Base-by-base conservation (phyloP, 768 basidiomycete genomes). In the Scleroderma bovista region DNA sequence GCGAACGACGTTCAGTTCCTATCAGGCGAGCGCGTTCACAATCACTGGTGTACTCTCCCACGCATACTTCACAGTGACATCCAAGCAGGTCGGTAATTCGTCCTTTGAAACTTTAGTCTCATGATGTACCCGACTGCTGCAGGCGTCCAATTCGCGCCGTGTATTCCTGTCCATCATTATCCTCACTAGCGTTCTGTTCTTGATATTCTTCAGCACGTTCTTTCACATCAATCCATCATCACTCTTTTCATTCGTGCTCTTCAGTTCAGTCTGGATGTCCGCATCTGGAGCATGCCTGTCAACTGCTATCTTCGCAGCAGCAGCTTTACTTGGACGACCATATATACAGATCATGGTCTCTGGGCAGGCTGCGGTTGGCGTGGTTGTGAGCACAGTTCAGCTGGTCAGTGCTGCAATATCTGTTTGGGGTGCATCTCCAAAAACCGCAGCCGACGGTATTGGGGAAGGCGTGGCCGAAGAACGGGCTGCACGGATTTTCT, bases 321-420 rank as follows among this genome's bases (percentile, higher is more conserved):
- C 90, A 2, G 83, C 89, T 0, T 69, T 91, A 4, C 88, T 92
- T 56, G 93, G 92, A 1, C 76, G 81, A 2, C 64, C 74, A 7
- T 82, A 82, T 13, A 76, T 93, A 45, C 86, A 93, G 63, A 73
- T 80, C 22, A 72, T 88, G 62, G 79, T 93, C 75, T 81, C 89
- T 2, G 92, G 90, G 11, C 89, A 93, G 67, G 92, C 87, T 1
- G 88, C 86, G 0, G 80, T 93, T 2, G 93, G 84, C 0, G 88
- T 94, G 12, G 82, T 80, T 1, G 83, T 93, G 53, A 90, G 89
- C 46, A 70, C 74, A 1, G 83, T 91, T 0, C 90, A 93, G 59
- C 76, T 92, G 8, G 53, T 82, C 31, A 82, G 88, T 51, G 76
- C 85, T 8, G 64, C 73, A 1, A 69, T 78, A 2, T 84, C 84